Evolutionary conservation across 176 grass and related monocot genomes (phyloP).

Genomic region (Alloteropsis semialata): DNA sequence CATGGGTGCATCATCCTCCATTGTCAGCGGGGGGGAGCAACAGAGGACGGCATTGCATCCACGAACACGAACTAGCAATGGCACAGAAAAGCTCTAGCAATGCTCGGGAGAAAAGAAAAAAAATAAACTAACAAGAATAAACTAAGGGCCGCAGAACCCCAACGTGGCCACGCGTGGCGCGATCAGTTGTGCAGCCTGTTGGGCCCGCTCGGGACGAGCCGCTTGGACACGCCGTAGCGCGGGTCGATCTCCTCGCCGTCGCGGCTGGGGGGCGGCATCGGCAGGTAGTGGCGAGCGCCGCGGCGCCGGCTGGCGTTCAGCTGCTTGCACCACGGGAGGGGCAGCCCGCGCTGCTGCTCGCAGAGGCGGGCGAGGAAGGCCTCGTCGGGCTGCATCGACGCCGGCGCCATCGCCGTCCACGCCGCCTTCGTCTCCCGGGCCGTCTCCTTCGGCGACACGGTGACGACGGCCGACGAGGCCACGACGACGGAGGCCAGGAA

Average conservation of each 20-base stretch:
- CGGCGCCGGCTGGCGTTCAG: constrained; percentile 6
- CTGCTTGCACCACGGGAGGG: constrained; percentile 37
- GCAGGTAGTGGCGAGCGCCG: not conserved
- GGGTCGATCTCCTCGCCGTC: constrained; percentile 38
- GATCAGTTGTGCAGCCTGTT: constrained; percentile 63
- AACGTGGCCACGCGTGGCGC: not conserved
- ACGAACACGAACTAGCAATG: not conserved
- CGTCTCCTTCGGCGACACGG: not conserved
- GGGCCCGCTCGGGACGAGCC: constrained; percentile 49
- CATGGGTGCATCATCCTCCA: not conserved
- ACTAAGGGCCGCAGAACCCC: not conserved
- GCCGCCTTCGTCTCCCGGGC: not conserved
- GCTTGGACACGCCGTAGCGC: constrained; percentile 47
- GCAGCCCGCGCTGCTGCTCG: not conserved
- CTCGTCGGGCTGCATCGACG: constrained; percentile 4
- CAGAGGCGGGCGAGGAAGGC: constrained; percentile 30
- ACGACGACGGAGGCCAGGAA: constrained; percentile 4
- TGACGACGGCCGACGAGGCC: constrained; percentile 2
- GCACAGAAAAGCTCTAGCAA: not conserved
- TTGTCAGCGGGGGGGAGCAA: no score
- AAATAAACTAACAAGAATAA: not conserved
- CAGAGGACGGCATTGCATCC: not conserved
- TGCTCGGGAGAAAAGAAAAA: not conserved
- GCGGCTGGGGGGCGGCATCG: constrained; percentile 15
- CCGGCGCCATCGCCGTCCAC: not conserved